Conservation (phyloP, 306 rosid species). For the Begonia masoniana region DNA sequence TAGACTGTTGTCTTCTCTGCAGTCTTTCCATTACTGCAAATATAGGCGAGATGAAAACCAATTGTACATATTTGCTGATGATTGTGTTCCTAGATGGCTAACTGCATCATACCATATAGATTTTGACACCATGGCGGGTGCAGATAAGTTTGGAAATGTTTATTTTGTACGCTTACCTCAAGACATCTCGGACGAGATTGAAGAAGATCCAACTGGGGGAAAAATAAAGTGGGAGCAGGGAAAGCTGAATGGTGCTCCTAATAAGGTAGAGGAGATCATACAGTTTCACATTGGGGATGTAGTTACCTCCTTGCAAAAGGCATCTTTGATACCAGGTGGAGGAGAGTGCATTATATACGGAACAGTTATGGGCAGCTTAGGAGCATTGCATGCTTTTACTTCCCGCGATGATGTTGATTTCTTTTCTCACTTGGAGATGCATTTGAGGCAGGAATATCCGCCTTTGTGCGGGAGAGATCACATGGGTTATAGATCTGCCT, state of each 20-base stretch:
- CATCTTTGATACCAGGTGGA: conserved; percentile 94
- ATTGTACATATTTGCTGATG: conserved; percentile 89
- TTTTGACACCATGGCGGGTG: conserved; percentile 98
- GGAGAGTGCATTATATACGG: conserved; percentile 87
- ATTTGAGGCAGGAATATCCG: conserved; percentile 92
- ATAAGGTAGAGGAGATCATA: conserved; percentile 91
- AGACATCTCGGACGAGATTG: conserved; percentile 92
- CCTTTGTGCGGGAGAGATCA: conserved; percentile 98
- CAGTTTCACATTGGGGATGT: conserved; percentile 85
- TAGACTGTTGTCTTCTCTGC: conserved; percentile 18
- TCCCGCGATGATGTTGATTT: conserved; percentile 95
- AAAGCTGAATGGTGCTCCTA: conserved; percentile 89
- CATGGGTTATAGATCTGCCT: conserved; percentile 93
- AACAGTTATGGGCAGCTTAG: conserved; percentile 93
- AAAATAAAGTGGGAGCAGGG: conserved; percentile 98
- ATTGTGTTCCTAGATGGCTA: conserved; percentile 94
- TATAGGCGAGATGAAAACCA: conserved; percentile 93
- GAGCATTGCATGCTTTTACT: conserved; percentile 88
- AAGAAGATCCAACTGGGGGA: conserved; percentile 98
- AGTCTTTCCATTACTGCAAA: conserved; percentile 99
- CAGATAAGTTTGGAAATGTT: conserved; percentile 91
- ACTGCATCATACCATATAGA: conserved; percentile 90
- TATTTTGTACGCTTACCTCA: conserved; percentile 80
- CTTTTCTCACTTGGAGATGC: conserved; percentile 98
- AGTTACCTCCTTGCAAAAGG: conserved; percentile 79